These are phyloP conservation scores for Aspergillus cristatus DNA, from an alignment of 495 filamentous ascomycete genomes.

Conservation along the genomic window DNA sequence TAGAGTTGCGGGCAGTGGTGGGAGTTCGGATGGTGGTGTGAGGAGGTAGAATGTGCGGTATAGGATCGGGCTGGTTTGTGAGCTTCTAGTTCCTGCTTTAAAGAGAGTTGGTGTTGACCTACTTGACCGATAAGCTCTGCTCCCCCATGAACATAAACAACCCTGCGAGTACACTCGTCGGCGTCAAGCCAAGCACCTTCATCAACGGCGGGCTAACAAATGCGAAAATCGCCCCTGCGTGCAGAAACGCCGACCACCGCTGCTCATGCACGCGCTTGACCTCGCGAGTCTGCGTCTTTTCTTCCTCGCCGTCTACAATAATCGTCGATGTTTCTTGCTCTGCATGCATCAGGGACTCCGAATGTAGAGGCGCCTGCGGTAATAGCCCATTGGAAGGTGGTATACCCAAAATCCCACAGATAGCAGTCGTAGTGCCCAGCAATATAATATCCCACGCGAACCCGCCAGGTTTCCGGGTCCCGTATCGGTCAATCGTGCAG, in stretches of 20 bases:
- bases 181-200: conserved; percentile 59
- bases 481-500: conserved; percentile 59
- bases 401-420: conserved; percentile 62
- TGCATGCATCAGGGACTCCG: conserved; percentile 53
- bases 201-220: conserved; percentile 61
- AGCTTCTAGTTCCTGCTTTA: too few relatives aligned
- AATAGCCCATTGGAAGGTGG: conserved; percentile 62
- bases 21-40: conserved; percentile 56
- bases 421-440: conserved; percentile 57
- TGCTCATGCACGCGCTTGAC: conserved; percentile 55
- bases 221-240: conserved; percentile 50
- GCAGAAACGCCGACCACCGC: conserved; percentile 57
- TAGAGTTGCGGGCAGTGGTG: conserved; percentile 41
- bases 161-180: conserved; percentile 59
- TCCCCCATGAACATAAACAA: conserved; percentile 69
- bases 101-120: conserved; percentile 7
- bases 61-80: conserved; percentile 44
- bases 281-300: conserved; percentile 30
- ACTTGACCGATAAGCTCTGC: conserved; percentile 60
- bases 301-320: conserved; percentile 27
- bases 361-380: conserved; percentile 62
- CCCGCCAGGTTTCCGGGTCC: conserved; percentile 55
- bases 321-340: conserved; percentile 33
- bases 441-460: conserved; percentile 64
- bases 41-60: conserved; percentile 55